Percentiles rank a stretch among this genome's conserved stretches.
Evolutionary conservation across 2,329 filamentous ascomycete species (phyloP).

Genomic region (Neurospora sp.): DNA sequence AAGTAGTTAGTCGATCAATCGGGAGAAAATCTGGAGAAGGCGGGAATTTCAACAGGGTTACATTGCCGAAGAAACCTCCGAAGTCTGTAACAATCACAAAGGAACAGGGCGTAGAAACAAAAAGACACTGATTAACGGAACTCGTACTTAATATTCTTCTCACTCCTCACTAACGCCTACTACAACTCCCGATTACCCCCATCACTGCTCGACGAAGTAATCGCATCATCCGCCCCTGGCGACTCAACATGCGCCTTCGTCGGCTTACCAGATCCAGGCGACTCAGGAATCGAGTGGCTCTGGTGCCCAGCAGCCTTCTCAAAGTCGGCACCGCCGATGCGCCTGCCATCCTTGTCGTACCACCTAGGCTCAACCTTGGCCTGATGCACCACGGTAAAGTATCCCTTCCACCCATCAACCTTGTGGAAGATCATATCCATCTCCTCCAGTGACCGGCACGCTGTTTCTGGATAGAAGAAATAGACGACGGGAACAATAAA

Average conservation of each 20-base stretch:
- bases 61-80: not conserved
- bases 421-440: conserved; percentile 58
- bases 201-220: not conserved
- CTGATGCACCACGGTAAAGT: conserved; percentile 31
- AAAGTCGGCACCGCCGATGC: conserved; percentile 33
- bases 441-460: conserved; percentile 54
- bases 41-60: not conserved
- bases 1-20: not conserved
- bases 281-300: not conserved
- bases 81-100: not conserved
- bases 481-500: conserved; percentile 48
- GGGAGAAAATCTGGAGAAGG: not conserved
- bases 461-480: conserved; percentile 57
- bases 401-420: conserved; percentile 32
- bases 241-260: not conserved
- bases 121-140: not conserved
- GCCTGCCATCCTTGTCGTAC: conserved; percentile 50
- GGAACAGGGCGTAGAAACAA: not conserved
- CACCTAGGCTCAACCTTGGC: conserved; percentile 40
- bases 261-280: not conserved
- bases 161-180: not conserved
- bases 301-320: conserved; percentile 24
- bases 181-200: not conserved
- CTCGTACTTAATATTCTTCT: not conserved
- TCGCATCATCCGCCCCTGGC: not conserved